Base-by-base conservation (phyloP, 2,329 filamentous ascomycete species). In the Cladosporium sphaerospermum region DNA sequence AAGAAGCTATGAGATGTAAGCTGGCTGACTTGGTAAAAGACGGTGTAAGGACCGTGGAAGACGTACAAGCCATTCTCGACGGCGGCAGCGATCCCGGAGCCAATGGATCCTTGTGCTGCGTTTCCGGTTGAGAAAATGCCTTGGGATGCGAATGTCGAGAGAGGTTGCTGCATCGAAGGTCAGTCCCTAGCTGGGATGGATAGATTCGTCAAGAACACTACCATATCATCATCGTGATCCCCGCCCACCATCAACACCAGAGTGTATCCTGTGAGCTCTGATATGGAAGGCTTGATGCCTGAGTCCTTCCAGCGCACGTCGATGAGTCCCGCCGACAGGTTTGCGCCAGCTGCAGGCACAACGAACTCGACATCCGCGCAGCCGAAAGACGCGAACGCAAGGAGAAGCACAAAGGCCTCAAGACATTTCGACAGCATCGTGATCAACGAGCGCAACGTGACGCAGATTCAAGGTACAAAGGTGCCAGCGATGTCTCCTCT, bases 191-290 rank as follows among this genome's bases (percentile, higher is more conserved):
- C n/a, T 13, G 36, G 8, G 36, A 42, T 11, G 9, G 16, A 10
- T 23, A 37, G n/a, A 11, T 19, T 28, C 39, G 13, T 10, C 8
- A 23, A 42, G 16, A 28, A 16, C 23, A 39, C 6, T 37, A 51
- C 48, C 48, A 51, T 51, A 11, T 51, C 48, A 47, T 23, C 31
- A 39, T 43, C 43, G 16, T 46, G 32, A 13, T 84, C 80, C 45
- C 82, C 80, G 52, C 83, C 83, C 8, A 80, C 78, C 62, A 80
- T 81, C 16, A 87, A 70, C 57, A 77, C 79, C 42, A 87, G 67
- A 55, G 79, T 71, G 66, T 82, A 87, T 16, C 73, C 72, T 1
- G 70, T 66, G 36, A 84, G 71, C 53, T 79, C 73, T 4, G 74
- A 63, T 34, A 83, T 65, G 2, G 69, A 62, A 3, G 81, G 80